Evolutionary conservation across 495 filamentous ascomycete species (phyloP), one percentile per base, ranked within the genome.

Genomic region (Aspergillus saccharolyticus): DNA sequence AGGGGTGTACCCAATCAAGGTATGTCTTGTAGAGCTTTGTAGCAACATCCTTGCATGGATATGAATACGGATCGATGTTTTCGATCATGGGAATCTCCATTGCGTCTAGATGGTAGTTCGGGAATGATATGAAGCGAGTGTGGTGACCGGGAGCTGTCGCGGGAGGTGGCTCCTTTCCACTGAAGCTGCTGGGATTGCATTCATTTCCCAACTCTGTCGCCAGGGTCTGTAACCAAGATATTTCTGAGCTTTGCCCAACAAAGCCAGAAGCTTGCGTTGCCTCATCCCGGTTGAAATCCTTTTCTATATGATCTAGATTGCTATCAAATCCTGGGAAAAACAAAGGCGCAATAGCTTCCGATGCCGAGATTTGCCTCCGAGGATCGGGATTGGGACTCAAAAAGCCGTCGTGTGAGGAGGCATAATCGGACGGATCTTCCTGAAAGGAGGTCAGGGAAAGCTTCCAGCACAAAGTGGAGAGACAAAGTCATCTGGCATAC

Each of bases 191-290:
- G 21, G 53, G 63, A 39, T 70, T 72, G 44, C 44, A 71, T 58
- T 71, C 68, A 17, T 42, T 56, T 57, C 68, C 64, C 58, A 74
- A 63, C 53, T 75, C 68, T 50, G 65, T 70, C 42, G 59, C 65
- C 4, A 81, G 62, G 19, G 70, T 74, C 53, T 82, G 80, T 4
- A 85, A 70, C 85, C 85, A 87, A 42, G 69, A 68, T 10, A 84
- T 75, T 52, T 84, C 81, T 0, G 84, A 87, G 47, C 78, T 82
- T 55, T 81, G 83, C 18, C 85, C 85, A 54, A 85, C 72, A 60
- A 80, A 86, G 0, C 83, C 81, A 15, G 76, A 82, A 15, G 75
- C 72, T 9, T 73, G 66, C 10, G 73, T 65, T 15, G 64, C 65
- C 33, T 80, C 75, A 53, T 76, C 80, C 24, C 70, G 73, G 59